Conservation (phyloP, 495 filamentous ascomycete genomes). For the Ramalina peruviana region DNA sequence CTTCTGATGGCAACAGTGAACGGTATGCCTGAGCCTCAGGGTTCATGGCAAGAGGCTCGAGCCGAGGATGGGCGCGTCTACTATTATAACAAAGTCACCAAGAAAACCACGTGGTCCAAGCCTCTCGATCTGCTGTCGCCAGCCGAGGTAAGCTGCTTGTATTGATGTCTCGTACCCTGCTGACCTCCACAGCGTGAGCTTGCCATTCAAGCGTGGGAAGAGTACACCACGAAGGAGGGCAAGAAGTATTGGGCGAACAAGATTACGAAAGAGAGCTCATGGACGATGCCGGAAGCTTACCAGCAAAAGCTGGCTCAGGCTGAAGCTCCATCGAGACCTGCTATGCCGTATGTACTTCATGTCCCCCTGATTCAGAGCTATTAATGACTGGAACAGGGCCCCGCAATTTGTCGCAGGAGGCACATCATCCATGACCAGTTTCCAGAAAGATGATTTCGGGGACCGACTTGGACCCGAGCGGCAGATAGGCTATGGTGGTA, state of each 20-base stretch:
- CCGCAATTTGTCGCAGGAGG: slow-evolving; percentile 58
- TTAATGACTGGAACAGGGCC: slow-evolving; percentile 30
- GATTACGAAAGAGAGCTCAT: slow-evolving; percentile 81
- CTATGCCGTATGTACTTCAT: slow-evolving; percentile 44
- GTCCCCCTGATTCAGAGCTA: slow-evolving; percentile 5
- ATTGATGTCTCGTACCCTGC: slow-evolving; percentile 1
- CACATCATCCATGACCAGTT: slow-evolving; percentile 37
- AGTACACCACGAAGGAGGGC: slow-evolving; percentile 74
- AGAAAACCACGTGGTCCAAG: slow-evolving; percentile 88
- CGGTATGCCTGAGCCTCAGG: slow-evolving; percentile 36
- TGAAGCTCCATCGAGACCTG: slow-evolving; percentile 30
- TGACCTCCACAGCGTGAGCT: slow-evolving; percentile 50
- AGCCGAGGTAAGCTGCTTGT: slow-evolving; percentile 51
- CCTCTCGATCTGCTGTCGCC: slow-evolving; percentile 78
- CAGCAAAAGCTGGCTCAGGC: slow-evolving; percentile 51
- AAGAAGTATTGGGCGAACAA: slow-evolving; percentile 90
- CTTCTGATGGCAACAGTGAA: slow-evolving; percentile 49
- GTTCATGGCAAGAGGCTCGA: slow-evolving; percentile 70
- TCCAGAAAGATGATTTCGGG: slow-evolving; percentile 35
- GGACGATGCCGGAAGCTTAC: slow-evolving; percentile 85
- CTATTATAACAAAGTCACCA: slow-evolving; percentile 80
- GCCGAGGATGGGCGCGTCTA: slow-evolving; percentile 78
- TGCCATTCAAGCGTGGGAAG: slow-evolving; percentile 79
- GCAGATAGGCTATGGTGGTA: slow-evolving; percentile 47
- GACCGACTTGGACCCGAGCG: slow-evolving; percentile 51